Base-by-base conservation (phyloP, 106 monocot genomes). In the Phalaenopsis equestris region DNA sequence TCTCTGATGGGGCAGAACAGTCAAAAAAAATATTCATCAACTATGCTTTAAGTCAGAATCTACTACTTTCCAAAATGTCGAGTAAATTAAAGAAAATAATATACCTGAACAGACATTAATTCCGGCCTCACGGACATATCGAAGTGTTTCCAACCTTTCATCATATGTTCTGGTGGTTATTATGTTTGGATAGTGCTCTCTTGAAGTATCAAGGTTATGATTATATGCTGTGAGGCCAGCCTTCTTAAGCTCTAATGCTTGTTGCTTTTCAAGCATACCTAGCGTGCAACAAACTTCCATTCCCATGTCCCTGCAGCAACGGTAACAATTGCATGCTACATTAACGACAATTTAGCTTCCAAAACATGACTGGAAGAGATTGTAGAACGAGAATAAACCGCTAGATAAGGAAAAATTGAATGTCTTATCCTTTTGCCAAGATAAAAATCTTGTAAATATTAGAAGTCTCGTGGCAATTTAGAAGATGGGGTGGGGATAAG, bases 251-350 rank as follows among this genome's bases (percentile, higher is more conserved):
- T 91, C 91, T 74, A 81, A 74, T 0, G 98, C 98, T 87, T 99
- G 98, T 67, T 99, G 91, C 85, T 99, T 99, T 87, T 99, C 98
- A 55, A 99, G 67, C 98, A 99, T 99, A 78, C 98, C 98, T 65
- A 99, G 74, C 21, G 98, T 99, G 80, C 98, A 99, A 78, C 98
- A 99, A 11, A 99, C 98, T 88, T 99, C 98, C 98, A 99, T 94
- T 73, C 94, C 98, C 98, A 99, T 99, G 30, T 30, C 30, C 30
- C 30, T 30, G 30, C 30, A 30, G 30, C 30, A 30, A 30, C 30
- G 30, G 30, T 30, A 30, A 30, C 30, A 30, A 30, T 30, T 30
- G 30, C 30, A 30, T 30, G 0, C 30, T 30, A 30, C 30, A 30
- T 30, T 30, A 30, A 30, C 30, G 30, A 30, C 30, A 30, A 30